Base-by-base conservation (phyloP, 2,329 filamentous ascomycete species). In the Ophioceras dolichostomum region DNA sequence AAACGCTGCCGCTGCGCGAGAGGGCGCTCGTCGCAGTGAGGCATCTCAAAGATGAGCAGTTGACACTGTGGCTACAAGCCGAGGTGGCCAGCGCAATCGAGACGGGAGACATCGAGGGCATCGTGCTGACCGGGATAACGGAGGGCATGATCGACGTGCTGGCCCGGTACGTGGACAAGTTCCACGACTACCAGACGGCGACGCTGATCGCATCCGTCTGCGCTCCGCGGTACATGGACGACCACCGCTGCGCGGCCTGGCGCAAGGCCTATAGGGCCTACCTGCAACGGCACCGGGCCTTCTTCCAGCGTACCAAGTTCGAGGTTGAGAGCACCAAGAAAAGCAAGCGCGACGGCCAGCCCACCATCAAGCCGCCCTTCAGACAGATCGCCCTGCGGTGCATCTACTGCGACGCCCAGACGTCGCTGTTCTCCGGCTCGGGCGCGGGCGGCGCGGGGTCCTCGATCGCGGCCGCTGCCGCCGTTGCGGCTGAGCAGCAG, bases 131-230 rank as follows among this genome's bases (percentile, higher is more conserved):
- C 0, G 85, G 85, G 27, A 78, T 93, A 41, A 78, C 76, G 3
- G 80, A 85, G 45, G 65, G 67, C 37, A 67, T 80, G 36, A 76
- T 88, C 40, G 80, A 87, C 51, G 73, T 91, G 14, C 73, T 89
- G 41, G 79, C 83, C 42, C 73, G 75, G 36, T 86, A 87, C 55
- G 70, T 91, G 32, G 69, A 79, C 47, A 81, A 80, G 46, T 86
- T 81, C 53, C 70, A 77, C 50, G 84, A 89, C 54, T 68, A 84
- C 18, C 85, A 93, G 58, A 87, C 83, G 1, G 81, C 83, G 2
- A 79, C 83, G 0, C 65, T 91, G 2, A 72, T 85, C 41, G 72
- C 83, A 40, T 80, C 80, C 10, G 78, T 83, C 53, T 82, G 80
- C 46, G 74, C 77, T 39, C 84, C 84, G 0, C 70, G 76, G 8